Evolutionary conservation across 495 filamentous ascomycete genomes (phyloP), one percentile per base, ranked within the genome.

Genomic region (Friedmanniomyces endolithicus): DNA sequence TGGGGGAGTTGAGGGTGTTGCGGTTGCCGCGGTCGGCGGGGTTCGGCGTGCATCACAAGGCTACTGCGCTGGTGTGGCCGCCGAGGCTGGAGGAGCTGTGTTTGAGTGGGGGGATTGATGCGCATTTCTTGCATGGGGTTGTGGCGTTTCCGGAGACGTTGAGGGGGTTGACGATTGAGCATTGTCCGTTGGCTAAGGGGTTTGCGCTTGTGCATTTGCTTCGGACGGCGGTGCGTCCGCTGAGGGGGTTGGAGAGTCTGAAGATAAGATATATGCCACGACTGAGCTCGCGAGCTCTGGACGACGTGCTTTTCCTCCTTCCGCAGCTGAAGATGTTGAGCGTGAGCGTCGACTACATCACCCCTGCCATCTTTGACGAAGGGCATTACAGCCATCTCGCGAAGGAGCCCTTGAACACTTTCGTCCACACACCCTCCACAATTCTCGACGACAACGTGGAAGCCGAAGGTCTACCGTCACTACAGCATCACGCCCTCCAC

Each of bases 1-100:
- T 86, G 22, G 25, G 59, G 9, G 60, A 73, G 25, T 72, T 85
- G 14, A 58, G 65, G 24, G 69, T 64, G 3, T 68, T 87, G 4
- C 71, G 72, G 34, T 73, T 86, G 41, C 83, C 83, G 1, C 74
- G 73, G 19, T 43, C 72, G 68, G n/a, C 76, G 74, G 33, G 65
- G 62, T 48, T 64, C 65, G 39, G 67, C 67, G 48, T 47, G 27
- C 40, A 56, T 41, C 16, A 58, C 48, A 17, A 44, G 34, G n/a
- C 40, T 49, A n/a, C 47, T 19, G 4, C 40, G 47, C 20, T 71
- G 17, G 7, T 19, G 9, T 79, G 75, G 75, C 75, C 77, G 3
- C 70, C 72, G 20, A 63, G 63, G 14, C 65, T 80, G 3, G 49
- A 65, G 17, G 65, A 67, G 9, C 65, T 79, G 25, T 65, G 67